phyloP scores from a whole-genome alignment of 345 rosid genomes.

The Citropsis articulata region DNA sequence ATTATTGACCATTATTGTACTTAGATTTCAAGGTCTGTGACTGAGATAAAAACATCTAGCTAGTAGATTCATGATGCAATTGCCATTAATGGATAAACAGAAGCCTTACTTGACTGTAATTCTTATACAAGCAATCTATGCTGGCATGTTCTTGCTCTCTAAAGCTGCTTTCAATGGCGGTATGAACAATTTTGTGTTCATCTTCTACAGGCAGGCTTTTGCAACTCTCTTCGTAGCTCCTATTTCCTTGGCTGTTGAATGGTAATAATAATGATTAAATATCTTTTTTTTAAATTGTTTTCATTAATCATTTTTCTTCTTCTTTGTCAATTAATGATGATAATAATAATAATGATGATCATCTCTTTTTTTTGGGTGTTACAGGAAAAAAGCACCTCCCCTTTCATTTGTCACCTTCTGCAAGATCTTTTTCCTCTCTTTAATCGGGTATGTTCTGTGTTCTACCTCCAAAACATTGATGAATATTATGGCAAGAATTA shows the following conservation, averaged over 20 bases:
- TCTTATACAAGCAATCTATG: conserved; percentile 66
- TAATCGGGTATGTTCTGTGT: conserved; percentile 53
- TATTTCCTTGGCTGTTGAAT: conserved; percentile 59
- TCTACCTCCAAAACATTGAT: not conserved
- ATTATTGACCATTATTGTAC: conserved; percentile 9
- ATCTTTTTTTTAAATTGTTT: not conserved
- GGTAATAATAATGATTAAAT: conserved; percentile 38
- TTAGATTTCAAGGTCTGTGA: not conserved
- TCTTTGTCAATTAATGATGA: not conserved
- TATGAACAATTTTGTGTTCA: conserved; percentile 80
- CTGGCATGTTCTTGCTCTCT: conserved; percentile 89
- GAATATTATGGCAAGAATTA: not conserved
- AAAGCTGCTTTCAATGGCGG: conserved; percentile 86
- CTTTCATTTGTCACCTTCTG: conserved; percentile 58
- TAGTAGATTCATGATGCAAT: not conserved
- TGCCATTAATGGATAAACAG: conserved; percentile 38
- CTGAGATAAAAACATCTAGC: not conserved
- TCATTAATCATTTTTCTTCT: not conserved
- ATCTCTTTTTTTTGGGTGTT: not conserved
- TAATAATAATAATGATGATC: too few species aligned
- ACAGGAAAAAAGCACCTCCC: conserved; percentile 73
- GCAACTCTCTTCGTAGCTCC: conserved; percentile 79
- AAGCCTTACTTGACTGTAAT: conserved; percentile 56
- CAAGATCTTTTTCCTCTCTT: conserved; percentile 76
- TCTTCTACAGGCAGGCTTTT: conserved; percentile 78